Conservation (phyloP, 2,329 filamentous ascomycete genomes). For the Aureobasidium musti region DNA sequence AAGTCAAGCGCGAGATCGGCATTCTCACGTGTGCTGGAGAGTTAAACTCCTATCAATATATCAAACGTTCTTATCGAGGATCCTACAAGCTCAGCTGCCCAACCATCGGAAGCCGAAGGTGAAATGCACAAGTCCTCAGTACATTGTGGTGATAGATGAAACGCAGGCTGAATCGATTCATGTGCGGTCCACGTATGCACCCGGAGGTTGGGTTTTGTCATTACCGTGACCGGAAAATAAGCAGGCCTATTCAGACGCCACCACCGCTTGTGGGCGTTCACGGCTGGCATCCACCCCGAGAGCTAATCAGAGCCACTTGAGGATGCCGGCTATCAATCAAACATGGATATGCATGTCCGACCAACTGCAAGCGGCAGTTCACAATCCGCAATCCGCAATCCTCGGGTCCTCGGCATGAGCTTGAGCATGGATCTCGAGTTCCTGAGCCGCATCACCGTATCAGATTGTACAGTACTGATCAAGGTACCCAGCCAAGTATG, state of each 20-base stretch:
- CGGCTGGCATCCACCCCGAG: conserved; percentile 16
- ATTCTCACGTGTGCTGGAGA: not conserved
- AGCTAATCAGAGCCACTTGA: not conserved
- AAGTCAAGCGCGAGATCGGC: not conserved
- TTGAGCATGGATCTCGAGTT: conserved; percentile 11
- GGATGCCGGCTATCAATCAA: not conserved
- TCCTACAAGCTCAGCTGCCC: conserved; percentile 8
- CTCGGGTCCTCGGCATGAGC: not conserved
- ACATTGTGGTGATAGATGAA: too few relatives aligned
- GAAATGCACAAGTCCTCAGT: too few relatives aligned
- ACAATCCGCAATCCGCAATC: not conserved
- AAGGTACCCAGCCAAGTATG: not conserved
- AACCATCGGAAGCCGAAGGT: not conserved
- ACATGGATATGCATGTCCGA: not conserved
- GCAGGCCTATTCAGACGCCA: not conserved
- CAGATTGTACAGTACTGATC: not conserved
- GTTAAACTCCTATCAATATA: conserved; percentile 14
- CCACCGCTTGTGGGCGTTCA: conserved; percentile 10
- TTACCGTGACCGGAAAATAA: not conserved
- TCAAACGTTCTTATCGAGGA: conserved; percentile 15
- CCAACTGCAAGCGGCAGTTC: not conserved
- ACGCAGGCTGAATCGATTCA: not conserved
- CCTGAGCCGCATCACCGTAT: not conserved
- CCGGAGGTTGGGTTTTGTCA: not conserved
- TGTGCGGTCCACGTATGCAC: not conserved